Evolutionary conservation across 495 filamentous ascomycete genomes (phyloP), one percentile per base, ranked within the genome.

Genomic region (Astrothelium macrocarpum): DNA sequence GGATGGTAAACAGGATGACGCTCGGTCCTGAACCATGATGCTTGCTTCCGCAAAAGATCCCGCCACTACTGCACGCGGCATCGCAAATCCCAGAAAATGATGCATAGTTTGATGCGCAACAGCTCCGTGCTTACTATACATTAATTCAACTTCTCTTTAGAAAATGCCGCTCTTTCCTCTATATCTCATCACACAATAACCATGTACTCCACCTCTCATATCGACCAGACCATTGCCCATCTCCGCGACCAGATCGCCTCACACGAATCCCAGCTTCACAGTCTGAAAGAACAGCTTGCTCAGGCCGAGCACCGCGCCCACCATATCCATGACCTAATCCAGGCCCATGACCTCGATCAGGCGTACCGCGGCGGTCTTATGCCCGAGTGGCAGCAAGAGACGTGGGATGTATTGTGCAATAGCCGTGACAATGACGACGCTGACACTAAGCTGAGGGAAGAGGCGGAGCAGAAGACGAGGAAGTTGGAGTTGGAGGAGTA

Each of bases 401-500:
- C 68, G 12, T 62, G 68, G 45, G 62, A 59, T 11, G 72, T 60
- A 2, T 59, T 74, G 7, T 60, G 61, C 0, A 64, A 72, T 1
- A 20, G 12, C 7, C 28, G 29, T 25, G 31, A 59, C 4, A 20
- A 25, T 5, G n/a, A 18, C 16, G 16, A 39, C 31, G 18, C 31
- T 14, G 23, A 28, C 4, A 56, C 9, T 3, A 7, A 32, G 20
- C 46, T 18, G 14, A n/a, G 5, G 10, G 62, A 25, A 53, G 60
- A 32, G 16, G 28, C 26, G 18, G 61, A 56, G 23, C 43, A 9
- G 25, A 75, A 74, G 63, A 82, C 76, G 65, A 88, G 86, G 87
- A 85, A 86, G 0, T 74, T 93, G 10, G 71, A 74, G 0, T 74
- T 72, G 29, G 81, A 87, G 32, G 90, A 95, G 71, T 93, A 96